Evolutionary conservation across 768 basidiomycete species (phyloP), one percentile per base, ranked within the genome.

Genomic region (Amanita pseudoporphyria): DNA sequence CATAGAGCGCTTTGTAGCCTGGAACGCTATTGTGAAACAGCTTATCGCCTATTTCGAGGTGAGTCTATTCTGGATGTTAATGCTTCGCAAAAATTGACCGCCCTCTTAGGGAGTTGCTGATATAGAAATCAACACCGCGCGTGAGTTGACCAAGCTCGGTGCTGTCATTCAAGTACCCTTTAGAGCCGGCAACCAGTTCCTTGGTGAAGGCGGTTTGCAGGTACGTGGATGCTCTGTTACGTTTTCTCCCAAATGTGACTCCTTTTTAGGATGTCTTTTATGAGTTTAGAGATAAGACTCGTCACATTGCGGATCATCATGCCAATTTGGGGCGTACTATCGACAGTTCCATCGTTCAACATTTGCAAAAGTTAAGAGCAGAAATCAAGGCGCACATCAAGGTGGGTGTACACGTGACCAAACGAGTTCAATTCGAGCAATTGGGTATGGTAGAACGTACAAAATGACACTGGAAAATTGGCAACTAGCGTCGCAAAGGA

Each of bases 341-440:
- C 60, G 94, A 99, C 57, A 87, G 85, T 28, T 95, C 92, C 5
- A 97, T 98, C 60, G 95, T 99, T 1, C 93, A 97, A 64, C 96
- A 98, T 64, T 77, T 99, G 7, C 87, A 96, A 67, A 98, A 98
- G 66, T 77, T 98, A n/a, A 71, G 85, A 26, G 72, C 81, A 1
- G 96, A 99, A 66, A 92, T 99, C 65, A 98, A 97, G 68, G 95
- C 94, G 2, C 96, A 99, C 65, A 87, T 99, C 64, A 93, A 89
- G 79, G 90, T 87, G 37, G 2, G 67, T 58, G 16, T 16, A 21
- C 2, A 24, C 35, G 19, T 6, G 26, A 47, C 12, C 9, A 4
- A 46, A 7, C n/a, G 6, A 6, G 13, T 6, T 16, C 19, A 16
- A 7, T 33, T 16, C 12, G 2, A 3, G 18, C 6, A 13, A 14